These are phyloP conservation scores for Pythium aquatile DNA, from an alignment of 352 stramenopile genomes.

Conservation along the genomic window DNA sequence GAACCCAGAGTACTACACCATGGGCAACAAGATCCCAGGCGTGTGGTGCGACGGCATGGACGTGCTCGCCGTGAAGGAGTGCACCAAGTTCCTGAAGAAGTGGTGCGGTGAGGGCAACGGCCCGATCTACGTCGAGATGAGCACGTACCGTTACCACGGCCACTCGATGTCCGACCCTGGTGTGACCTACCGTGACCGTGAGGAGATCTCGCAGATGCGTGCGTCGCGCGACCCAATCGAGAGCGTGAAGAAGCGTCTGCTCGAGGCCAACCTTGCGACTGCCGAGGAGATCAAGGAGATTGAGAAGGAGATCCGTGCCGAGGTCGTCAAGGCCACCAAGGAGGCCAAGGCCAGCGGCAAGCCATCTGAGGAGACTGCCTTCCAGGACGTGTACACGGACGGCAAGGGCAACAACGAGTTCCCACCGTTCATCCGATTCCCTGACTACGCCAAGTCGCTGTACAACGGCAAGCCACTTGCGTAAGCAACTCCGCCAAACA, in stretches of 20 bases:
- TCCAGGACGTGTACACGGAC: conserved; percentile 91
- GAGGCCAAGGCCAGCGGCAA: conserved; percentile 84
- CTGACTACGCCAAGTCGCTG: conserved; percentile 94
- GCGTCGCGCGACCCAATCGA: conserved; percentile 98
- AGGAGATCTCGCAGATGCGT: conserved; percentile 99
- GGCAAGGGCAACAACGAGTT: conserved; percentile 89
- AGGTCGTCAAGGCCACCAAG: conserved; percentile 96
- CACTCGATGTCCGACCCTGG: conserved; percentile 99
- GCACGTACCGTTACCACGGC: conserved; percentile 99
- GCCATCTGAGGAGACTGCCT: conserved; percentile 48
- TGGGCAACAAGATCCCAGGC: conserved; percentile 99
- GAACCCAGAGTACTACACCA: conserved; percentile 99
- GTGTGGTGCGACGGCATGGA: conserved; percentile 99
- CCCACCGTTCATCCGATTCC: conserved; percentile 97
- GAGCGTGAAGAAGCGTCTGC: conserved; percentile 97
- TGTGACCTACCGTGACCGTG: conserved; percentile 99
- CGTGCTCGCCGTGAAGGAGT: conserved; percentile 96
- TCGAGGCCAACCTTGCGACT: conserved; percentile 93
- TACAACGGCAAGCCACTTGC: conserved; percentile 72
- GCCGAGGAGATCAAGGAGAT: conserved; percentile 98
- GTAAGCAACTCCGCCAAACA: conserved; percentile 10
- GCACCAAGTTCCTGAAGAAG: conserved; percentile 96
- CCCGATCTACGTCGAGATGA: conserved; percentile 99
- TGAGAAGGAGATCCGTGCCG: conserved; percentile 97
- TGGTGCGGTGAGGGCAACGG: conserved; percentile 96